Conservation (phyloP, 202 grass and related monocot species). For the Panicum virgatum region DNA sequence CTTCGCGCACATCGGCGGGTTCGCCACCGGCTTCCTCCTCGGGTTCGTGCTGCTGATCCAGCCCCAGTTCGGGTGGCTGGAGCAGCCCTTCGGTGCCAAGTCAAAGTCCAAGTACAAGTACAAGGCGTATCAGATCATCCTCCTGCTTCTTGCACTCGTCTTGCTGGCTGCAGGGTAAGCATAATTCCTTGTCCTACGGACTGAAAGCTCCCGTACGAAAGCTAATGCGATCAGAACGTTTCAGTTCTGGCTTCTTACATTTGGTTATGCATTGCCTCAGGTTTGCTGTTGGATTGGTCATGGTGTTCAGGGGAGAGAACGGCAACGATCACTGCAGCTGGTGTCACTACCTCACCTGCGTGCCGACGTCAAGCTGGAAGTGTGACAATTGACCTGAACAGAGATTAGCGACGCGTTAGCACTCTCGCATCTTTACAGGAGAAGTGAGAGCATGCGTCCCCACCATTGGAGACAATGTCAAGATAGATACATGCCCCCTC, state of each 20-base stretch:
- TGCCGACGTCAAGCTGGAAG: conserved; percentile 83
- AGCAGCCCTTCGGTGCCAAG: conserved; percentile 41
- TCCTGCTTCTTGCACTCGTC: conserved; percentile 48
- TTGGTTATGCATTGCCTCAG: conserved; percentile 27
- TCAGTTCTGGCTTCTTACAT: not conserved
- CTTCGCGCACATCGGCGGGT: conserved; percentile 89
- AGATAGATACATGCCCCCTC: conserved; percentile 30
- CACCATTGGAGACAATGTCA: conserved; percentile 17
- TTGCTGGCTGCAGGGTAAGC: conserved; percentile 67
- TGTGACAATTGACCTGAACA: conserved; percentile 55
- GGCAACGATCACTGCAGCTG: conserved; percentile 85
- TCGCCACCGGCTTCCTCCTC: conserved; percentile 71
- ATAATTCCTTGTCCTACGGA: not conserved
- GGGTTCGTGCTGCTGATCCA: conserved; percentile 75
- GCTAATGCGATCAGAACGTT: not conserved
- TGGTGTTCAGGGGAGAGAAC: conserved; percentile 70
- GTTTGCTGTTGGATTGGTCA: conserved; percentile 60
- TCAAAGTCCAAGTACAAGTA: conserved; percentile 66
- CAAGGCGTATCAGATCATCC: conserved; percentile 61
- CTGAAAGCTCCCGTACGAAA: not conserved
- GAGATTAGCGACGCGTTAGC: not conserved
- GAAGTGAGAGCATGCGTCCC: conserved; percentile 20
- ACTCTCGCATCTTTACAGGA: conserved; percentile 21
- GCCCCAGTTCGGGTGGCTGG: conserved; percentile 76
- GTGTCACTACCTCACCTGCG: conserved; percentile 91